phyloP scores from a whole-genome alignment of 1,139 yeast species.

The Saccharomyces hybrid region DNA sequence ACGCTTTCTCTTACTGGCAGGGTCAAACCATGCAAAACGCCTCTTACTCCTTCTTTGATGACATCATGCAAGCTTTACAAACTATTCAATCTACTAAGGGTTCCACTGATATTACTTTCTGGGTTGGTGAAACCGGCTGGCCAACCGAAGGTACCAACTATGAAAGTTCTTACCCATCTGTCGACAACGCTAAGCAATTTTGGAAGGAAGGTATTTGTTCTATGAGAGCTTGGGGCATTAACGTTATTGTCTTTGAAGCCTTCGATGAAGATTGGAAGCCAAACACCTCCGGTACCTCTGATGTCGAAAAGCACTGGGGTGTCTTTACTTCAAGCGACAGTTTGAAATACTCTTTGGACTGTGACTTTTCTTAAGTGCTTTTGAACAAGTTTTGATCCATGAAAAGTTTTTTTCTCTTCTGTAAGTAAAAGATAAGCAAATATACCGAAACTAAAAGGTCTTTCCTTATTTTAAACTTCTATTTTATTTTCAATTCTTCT shows the following conservation, averaged over 20 bases:
- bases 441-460: too few species aligned
- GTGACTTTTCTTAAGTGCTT: conserved; percentile 39
- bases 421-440: background rate
- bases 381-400: background rate
- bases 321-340: conserved; percentile 54
- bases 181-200: conserved; percentile 64
- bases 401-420: background rate
- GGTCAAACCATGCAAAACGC: conserved; percentile 80
- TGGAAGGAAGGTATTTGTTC: conserved; percentile 90
- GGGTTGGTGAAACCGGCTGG: conserved; percentile 99
- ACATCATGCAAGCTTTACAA: conserved; percentile 93
- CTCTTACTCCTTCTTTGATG: conserved; percentile 86
- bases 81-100: conserved; percentile 79
- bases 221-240: conserved; percentile 90
- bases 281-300: conserved; percentile 71
- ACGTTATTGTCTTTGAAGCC: conserved; percentile 88
- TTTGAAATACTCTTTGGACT: conserved; percentile 52
- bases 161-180: conserved; percentile 57
- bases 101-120: conserved; percentile 72
- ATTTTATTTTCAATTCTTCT: background rate
- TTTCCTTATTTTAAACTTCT: background rate
- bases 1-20: conserved; percentile 98
- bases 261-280: conserved; percentile 97
- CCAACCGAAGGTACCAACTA: conserved; percentile 80
- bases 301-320: conserved; percentile 93